Evolutionary conservation across 1,284 basidiomycete species (phyloP), one percentile per base, ranked within the genome.

Genomic region (Apiotrichum mycotoxinovorans): DNA sequence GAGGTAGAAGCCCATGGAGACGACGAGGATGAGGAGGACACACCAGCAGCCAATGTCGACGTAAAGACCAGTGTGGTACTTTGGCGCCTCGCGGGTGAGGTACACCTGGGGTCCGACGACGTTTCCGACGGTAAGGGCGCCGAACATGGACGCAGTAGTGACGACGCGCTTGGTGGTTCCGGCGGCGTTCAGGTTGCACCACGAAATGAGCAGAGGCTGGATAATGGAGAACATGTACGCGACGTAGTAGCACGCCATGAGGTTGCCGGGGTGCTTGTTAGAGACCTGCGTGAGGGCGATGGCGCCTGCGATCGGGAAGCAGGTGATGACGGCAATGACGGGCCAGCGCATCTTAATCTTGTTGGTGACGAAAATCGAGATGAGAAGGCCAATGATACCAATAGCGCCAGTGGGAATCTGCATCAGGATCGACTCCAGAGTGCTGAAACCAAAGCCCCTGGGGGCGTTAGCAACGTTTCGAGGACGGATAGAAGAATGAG

Each of bases 331-430:
- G n/a, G 82, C 79, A 33, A 83, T 63, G 26, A 83, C 80, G 17
- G 81, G 81, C 75, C 78, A 82, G 57, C 82, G 79, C 33, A 82
- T 70, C 67, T 82, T 82, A 63, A 80, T 77, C 54, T 73, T 74
- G 60, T 79, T 81, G 25, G 80, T 79, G 35, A 82, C 65, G 43
- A 63, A 78, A 37, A 80, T 82, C 7, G 75, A 66, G 38, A 70
- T 43, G 23, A 82, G 65, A 42, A 79, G 78, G 30, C 78, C 44
- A 57, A 79, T 63, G 47, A 83, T 78, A 63, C 81, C 79, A 51
- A 83, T 71, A n/a, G 73, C 79, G 30, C 75, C 73, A 56, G 81
- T 82, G 2, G 81, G 82, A 47, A 83, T 73, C 51, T 75, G 71
- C 67, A 70, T 71, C 33, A 73, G 67, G 49, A 73, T 69, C 22